Evolutionary conservation across 495 filamentous ascomycete genomes (phyloP).

Genomic region (Trypethelium eluteriae): DNA sequence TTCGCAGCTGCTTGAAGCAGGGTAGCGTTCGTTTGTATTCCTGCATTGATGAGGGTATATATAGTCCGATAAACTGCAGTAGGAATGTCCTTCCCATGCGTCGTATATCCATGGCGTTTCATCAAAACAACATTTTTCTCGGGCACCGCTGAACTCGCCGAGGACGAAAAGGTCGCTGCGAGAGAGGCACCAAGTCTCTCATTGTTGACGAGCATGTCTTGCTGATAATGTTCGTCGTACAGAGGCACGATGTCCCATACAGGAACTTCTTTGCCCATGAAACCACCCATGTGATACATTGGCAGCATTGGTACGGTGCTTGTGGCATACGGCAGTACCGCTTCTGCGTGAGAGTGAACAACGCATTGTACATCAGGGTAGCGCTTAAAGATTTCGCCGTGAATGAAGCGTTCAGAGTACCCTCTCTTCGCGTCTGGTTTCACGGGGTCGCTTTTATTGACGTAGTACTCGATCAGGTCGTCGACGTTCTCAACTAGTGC

Average conservation of each 20-base stretch:
- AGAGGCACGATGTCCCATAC: slow-evolving; percentile 2
- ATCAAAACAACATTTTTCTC: slow-evolving; percentile 7
- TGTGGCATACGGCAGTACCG: not conserved
- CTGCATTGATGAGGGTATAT: not conserved
- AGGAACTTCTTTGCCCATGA: not conserved
- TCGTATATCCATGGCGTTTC: slow-evolving; percentile 9
- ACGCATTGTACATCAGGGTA: slow-evolving; percentile 13
- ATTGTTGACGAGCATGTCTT: slow-evolving; percentile 9
- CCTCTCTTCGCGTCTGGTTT: slow-evolving; percentile 1
- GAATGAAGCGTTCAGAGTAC: slow-evolving; percentile 9
- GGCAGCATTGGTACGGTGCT: slow-evolving; percentile 1
- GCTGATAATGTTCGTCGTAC: not conserved
- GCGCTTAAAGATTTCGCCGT: slow-evolving; percentile 26
- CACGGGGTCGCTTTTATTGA: not conserved
- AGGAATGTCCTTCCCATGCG: not conserved
- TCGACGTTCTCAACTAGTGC: not conserved
- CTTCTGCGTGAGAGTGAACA: not conserved
- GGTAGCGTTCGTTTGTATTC: not conserved
- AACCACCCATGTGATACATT: slow-evolving; percentile 5
- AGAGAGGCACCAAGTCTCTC: slow-evolving; percentile 7
- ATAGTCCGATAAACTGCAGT: not conserved
- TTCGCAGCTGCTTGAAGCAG: not conserved
- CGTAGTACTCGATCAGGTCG: slow-evolving; percentile 3
- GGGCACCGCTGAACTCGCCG: not conserved
- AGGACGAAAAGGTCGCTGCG: slow-evolving; percentile 3